These are phyloP conservation scores for Colletotrichum spaethianum DNA, from an alignment of 2,329 filamentous ascomycete genomes.

Conservation along the genomic window DNA sequence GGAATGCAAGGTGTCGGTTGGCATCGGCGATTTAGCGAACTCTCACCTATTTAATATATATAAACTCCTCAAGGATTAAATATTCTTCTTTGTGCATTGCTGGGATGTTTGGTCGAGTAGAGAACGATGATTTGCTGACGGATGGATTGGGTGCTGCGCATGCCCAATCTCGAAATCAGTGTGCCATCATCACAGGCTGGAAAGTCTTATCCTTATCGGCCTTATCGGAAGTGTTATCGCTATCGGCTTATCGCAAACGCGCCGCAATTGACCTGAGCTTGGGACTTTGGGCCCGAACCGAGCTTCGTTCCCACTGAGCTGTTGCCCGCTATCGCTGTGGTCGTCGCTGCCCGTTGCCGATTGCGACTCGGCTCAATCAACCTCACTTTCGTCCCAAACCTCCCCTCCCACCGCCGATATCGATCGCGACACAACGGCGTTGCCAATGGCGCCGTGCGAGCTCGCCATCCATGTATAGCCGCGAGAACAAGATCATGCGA, in stretches of 20 bases:
- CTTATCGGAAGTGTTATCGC: not conserved
- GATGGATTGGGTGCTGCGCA: not conserved
- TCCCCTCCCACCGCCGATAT: not conserved
- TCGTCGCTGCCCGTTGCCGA: not conserved
- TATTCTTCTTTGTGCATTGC: no score
- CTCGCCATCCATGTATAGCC: slow-evolving; percentile 63
- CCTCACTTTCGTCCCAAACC: not conserved
- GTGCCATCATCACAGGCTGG: not conserved
- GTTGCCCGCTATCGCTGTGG: not conserved
- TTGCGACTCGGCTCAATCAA: slow-evolving; percentile 9
- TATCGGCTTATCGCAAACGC: not conserved
- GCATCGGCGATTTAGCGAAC: not conserved
- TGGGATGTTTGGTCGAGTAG: not conserved
- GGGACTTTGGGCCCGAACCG: not conserved
- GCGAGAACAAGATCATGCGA: slow-evolving; percentile 71
- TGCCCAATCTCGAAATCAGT: not conserved
- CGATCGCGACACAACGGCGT: slow-evolving; percentile 22
- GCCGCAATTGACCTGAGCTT: not conserved
- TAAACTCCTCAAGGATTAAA: not conserved
- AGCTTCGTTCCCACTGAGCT: slow-evolving; percentile 9
- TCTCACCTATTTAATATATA: no score
- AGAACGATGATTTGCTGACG: not conserved
- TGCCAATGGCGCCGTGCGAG: slow-evolving; percentile 51
- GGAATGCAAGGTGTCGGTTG: not conserved
- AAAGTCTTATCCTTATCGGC: not conserved